These are phyloP conservation scores for Stephania cephalantha DNA, from an alignment of 164 flowering plant species.

Conservation along the genomic window DNA sequence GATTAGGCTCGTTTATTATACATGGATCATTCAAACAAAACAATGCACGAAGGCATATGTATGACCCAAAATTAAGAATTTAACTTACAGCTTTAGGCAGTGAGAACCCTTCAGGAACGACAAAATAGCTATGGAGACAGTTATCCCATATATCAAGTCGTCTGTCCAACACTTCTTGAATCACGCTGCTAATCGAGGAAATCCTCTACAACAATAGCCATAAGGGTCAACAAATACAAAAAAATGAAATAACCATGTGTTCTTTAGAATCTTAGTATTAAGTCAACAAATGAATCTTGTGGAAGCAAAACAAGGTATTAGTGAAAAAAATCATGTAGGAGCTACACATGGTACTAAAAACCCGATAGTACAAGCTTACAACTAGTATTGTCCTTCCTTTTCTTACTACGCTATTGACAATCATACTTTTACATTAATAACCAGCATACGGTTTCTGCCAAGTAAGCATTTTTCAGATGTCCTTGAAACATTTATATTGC, in stretches of 20 bases:
- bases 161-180: slow-evolving; percentile 50
- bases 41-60: neutral
- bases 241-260: neutral
- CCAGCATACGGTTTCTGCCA: neutral
- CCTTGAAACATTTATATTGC: neutral
- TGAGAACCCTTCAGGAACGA: slow-evolving; percentile 65
- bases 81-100: slow-evolving; percentile 48
- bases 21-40: too few species aligned
- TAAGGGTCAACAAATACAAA: slow-evolving; percentile 1
- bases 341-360: too few species aligned
- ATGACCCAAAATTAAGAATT: neutral
- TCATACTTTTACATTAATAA: neutral
- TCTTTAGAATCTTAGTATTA: neutral
- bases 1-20: too few species aligned
- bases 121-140: slow-evolving; percentile 62
- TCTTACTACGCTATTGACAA: neutral
- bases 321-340: too few species aligned
- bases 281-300: neutral
- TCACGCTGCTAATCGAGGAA: slow-evolving; percentile 27
- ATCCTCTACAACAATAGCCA: slow-evolving; percentile 44
- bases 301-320: neutral
- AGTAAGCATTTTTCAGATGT: neutral
- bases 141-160: slow-evolving; percentile 79
- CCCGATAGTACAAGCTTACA: too few species aligned
- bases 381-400: neutral